Evolutionary conservation across 176 grass and related monocot genomes (phyloP).

Genomic region (Hsuehochloa calcarea): DNA sequence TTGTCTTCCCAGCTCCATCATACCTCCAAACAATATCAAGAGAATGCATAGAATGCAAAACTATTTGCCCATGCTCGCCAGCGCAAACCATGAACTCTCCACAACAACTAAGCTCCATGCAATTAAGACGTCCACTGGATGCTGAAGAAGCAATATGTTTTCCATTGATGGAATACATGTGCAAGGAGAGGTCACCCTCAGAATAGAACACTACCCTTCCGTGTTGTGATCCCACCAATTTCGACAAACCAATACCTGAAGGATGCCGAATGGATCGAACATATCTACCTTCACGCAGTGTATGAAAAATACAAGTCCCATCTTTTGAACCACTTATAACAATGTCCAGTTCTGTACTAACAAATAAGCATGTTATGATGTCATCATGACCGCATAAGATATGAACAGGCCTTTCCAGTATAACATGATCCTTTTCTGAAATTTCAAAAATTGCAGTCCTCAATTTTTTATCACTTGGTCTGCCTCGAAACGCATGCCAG

Average conservation of each 20-base stretch:
- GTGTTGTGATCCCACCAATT: constrained; percentile 76
- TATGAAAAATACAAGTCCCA: constrained; percentile 98
- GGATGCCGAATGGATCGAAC: constrained; percentile 81
- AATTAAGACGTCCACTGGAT: constrained; percentile 74
- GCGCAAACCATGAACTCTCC: constrained; percentile 82
- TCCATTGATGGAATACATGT: constrained; percentile 96
- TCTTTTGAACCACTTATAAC: constrained; percentile 98
- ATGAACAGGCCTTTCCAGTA: constrained; percentile 81
- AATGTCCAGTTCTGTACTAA: constrained; percentile 86
- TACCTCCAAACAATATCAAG: constrained; percentile 84
- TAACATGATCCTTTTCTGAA: constrained; percentile 67
- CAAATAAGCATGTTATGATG: constrained; percentile 91
- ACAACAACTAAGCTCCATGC: constrained; percentile 88
- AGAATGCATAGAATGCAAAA: constrained; percentile 86
- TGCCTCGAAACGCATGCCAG: constrained; percentile 86
- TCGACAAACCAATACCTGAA: constrained; percentile 66
- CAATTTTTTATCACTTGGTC: constrained; percentile 58
- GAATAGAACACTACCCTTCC: constrained; percentile 84
- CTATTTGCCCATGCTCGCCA: constrained; percentile 78
- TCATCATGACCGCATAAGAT: constrained; percentile 97
- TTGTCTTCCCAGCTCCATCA: constrained; percentile 71
- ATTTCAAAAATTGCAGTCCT: constrained; percentile 50
- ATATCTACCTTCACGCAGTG: constrained; percentile 71
- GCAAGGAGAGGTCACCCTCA: constrained; percentile 69
- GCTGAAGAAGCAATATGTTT: constrained; percentile 75